Conservation (phyloP, 768 basidiomycete species). For the Tylopilus plumbeoviolaceoides region DNA sequence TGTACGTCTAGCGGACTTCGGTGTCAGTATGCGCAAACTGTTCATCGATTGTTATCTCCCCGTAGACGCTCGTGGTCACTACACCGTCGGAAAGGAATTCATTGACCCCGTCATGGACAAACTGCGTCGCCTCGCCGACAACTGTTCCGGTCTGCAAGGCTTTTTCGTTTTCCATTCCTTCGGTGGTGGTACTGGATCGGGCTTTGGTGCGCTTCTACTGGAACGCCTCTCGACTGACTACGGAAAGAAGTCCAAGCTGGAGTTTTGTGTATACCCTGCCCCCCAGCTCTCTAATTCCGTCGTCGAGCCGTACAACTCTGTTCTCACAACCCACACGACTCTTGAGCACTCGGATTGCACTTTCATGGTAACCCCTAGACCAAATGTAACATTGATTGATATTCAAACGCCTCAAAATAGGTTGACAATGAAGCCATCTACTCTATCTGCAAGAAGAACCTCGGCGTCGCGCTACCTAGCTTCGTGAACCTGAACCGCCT, state of each 20-base stretch:
- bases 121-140: constrained; percentile 93
- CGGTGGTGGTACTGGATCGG: constrained; percentile 98
- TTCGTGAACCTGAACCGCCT: constrained; percentile 94
- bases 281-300: constrained; percentile 93
- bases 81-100: constrained; percentile 97
- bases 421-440: constrained; percentile 99
- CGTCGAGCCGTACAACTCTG: constrained; percentile 98
- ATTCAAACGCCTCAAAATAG: constrained; percentile 34
- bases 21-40: background rate
- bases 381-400: background rate
- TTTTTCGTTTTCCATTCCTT: constrained; percentile 99
- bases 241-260: constrained; percentile 98
- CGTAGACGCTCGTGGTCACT: constrained; percentile 95
- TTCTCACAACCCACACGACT: constrained; percentile 97
- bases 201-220: constrained; percentile 95
- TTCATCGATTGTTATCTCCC: constrained; percentile 11
- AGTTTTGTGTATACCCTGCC: constrained; percentile 97
- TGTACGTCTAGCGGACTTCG: constrained; percentile 53
- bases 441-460: constrained; percentile 97
- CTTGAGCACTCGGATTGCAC: constrained; percentile 99
- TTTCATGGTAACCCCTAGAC: constrained; percentile 72
- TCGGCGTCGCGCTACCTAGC: constrained; percentile 80
- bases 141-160: constrained; percentile 96
- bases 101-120: constrained; percentile 98
- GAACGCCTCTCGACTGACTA: constrained; percentile 98